Base-by-base conservation (phyloP, 225 moss, liverwort and hornwort genomes). In the Pseudoscleropodium purum region DNA sequence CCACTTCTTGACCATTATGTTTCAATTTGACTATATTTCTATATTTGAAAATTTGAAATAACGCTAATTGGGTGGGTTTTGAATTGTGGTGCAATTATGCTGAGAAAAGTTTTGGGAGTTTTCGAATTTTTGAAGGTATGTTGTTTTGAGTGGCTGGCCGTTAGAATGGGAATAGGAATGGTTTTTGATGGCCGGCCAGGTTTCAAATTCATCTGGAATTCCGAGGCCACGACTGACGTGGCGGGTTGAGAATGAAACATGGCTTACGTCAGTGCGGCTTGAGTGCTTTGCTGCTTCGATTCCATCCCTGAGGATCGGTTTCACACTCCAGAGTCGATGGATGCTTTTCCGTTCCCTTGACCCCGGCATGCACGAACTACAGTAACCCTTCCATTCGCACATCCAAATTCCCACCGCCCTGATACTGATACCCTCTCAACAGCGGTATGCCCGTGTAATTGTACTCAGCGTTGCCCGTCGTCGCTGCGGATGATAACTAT, bases 1-100 rank as follows among this genome's bases (percentile, higher is more conserved):
- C 36, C 3, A 70, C 70, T n/a, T n/a, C n/a, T n/a, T n/a, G n/a
- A n/a, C n/a, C n/a, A n/a, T n/a, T 24, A 39, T 69, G 2, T 39
- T 73, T 43, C 0, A 9, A 2, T 73, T 51, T 73, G 3, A 27
- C 0, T 72, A 43, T 2, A 74, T 74, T 45, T 45, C 0, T 72
- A 43, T 2, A 74, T 74, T 45, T 45, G 10, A 74, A 72, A 74
- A 18, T 18, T 45, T 29, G 10, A 29, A 45, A 10, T 39, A 39
- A 0, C 0, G 0, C 8, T 8, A 5, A 73, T 41, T 15, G 3
- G 2, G 5, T 25, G 15, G 0, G 0, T 74, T 43, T 73, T 73
- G 17, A 74, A 17, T 9, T 74, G 17, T 43, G 5, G 10, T 29
- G 2, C 45, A 29, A 45, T 10, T 18, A 30, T 6, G 2, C 6